These are phyloP conservation scores for Kwoniella shivajii DNA, from an alignment of 1,284 basidiomycete genomes.

Conservation along the genomic window DNA sequence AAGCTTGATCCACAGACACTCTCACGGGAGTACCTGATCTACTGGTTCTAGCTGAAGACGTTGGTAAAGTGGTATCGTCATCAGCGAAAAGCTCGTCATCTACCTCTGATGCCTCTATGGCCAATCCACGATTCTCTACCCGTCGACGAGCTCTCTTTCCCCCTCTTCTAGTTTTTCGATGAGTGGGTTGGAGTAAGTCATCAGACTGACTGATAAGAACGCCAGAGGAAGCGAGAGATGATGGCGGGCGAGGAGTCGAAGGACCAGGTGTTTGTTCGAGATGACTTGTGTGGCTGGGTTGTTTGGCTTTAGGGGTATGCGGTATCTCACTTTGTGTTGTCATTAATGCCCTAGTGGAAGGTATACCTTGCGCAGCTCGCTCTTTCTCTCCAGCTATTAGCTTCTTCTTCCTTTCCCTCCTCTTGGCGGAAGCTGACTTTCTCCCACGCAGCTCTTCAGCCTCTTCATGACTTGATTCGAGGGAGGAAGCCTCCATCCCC, in stretches of 20 bases:
- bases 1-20: background rate
- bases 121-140: constrained; percentile 9
- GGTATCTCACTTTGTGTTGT: background rate
- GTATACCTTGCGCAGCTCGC: constrained; percentile 5
- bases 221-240: background rate
- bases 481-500: background rate
- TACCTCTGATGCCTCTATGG: constrained; percentile 13
- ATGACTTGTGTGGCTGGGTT: background rate
- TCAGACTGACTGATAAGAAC: background rate
- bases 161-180: constrained; percentile 20
- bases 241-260: background rate
- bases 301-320: background rate
- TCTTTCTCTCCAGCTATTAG: constrained; percentile 13
- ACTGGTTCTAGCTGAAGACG: constrained; percentile 4
- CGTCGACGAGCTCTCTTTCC: constrained; percentile 17
- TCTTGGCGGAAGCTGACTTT: constrained; percentile 9
- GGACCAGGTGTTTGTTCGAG: background rate
- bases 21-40: background rate
- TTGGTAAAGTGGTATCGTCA: constrained; percentile 6
- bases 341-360: background rate
- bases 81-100: constrained; percentile 17
- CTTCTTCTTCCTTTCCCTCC: constrained; percentile 17
- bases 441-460: background rate
- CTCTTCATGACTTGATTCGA: background rate
- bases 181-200: background rate